Evolutionary conservation across 2,329 filamentous ascomycete genomes (phyloP), one percentile per base, ranked within the genome.

Genomic region (Fusarium sp.): DNA sequence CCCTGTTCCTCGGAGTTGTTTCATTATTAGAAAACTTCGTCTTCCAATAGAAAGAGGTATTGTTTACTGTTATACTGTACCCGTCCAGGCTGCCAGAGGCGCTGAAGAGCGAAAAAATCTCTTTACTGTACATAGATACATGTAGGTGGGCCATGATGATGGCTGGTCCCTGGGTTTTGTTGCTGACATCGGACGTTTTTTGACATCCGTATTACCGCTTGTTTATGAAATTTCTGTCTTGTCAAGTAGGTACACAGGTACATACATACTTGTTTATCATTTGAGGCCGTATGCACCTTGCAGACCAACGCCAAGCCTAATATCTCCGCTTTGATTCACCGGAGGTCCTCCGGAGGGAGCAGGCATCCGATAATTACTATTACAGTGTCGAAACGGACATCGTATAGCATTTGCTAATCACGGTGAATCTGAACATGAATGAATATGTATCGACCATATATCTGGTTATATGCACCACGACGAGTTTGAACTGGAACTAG

Each of bases 281-380:
- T 38, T 38, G 43, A 60, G 46, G 41, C 47, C 24, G 24, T 40
- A 51, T 65, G 22, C 27, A 34, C 20, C 18, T 25, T n/a, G 46
- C 16, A 43, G 30, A 48, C 22, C 20, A 43, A 16, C 16, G 24
- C 53, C 43, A 60, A 65, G 62, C 22, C 43, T 11, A 18, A 44
- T 13, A 44, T 22, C n/a, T 44, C 30, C 18, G 18, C 32, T 32
- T 18, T 20, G 30, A 29, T 30, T 45, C 30, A 54, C 47, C 54
- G 54, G 62, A 66, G 62, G 34, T 54, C 16, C 43, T 66, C 62
- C 63, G 63, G 40, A 63, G 48, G 20, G 30, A 43, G 25, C 34
- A 41, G 20, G 9, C 27, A 56, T 56, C 41, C n/a, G 27, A 59
- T 43, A 22, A 61, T 27, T 34, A 13, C 34, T 38, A 27, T n/a